Percentiles rank a stretch among this genome's conserved stretches.
Evolutionary conservation across 306 rosid genomes (phyloP).

Genomic region (Quercus rubra): DNA sequence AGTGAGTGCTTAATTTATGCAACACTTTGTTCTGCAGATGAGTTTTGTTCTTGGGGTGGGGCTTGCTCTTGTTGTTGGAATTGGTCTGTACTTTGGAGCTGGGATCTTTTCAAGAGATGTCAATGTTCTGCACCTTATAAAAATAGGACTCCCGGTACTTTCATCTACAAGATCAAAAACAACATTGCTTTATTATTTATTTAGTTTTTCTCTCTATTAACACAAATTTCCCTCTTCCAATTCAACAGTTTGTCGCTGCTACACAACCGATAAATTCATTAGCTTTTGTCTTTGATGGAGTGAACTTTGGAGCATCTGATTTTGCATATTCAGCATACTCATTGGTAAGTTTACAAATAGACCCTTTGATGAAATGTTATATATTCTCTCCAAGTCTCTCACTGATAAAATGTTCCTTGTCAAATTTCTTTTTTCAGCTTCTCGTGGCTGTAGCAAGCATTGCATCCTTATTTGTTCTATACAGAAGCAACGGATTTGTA

Average conservation of each 20-base stretch:
- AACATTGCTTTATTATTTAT: not conserved
- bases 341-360: conserved; percentile 46
- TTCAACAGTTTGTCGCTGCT: conserved; percentile 84
- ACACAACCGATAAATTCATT: conserved; percentile 91
- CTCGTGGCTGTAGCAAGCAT: conserved; percentile 72
- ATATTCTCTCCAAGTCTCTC: not conserved
- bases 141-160: conserved; percentile 71
- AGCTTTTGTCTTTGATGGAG: conserved; percentile 92
- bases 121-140: conserved; percentile 71
- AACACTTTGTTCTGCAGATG: conserved; percentile 43
- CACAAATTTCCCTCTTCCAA: not conserved
- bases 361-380: not conserved
- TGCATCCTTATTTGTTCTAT: conserved; percentile 54
- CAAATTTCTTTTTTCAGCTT: conserved; percentile 38
- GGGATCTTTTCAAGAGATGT: conserved; percentile 63
- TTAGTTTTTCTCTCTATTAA: not conserved
- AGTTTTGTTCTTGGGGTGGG: conserved; percentile 75
- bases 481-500: conserved; percentile 60
- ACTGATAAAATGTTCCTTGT: not conserved
- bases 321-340: conserved; percentile 90
- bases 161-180: not conserved
- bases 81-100: conserved; percentile 78
- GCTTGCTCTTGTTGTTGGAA: conserved; percentile 65
- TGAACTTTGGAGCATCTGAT: conserved; percentile 95
- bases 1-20: not conserved